Evolutionary conservation across 108 stramenopile species (phyloP).

Genomic region (Stephanodiscus triporus): DNA sequence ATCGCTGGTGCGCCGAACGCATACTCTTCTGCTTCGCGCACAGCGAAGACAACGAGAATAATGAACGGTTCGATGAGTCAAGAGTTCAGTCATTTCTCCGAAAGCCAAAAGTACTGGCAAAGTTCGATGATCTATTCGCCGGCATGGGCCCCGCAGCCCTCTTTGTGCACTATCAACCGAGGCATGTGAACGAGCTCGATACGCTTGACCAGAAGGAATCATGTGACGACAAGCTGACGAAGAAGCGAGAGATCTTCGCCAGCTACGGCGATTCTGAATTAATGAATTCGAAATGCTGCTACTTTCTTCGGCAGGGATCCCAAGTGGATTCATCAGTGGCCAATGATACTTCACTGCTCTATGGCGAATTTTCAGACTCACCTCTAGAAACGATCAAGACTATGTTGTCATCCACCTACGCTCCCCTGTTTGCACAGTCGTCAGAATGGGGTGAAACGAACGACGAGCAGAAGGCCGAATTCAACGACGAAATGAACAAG

Average conservation of each 20-base stretch:
- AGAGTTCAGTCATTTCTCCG: conserved; percentile 62
- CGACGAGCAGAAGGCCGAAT: conserved; percentile 73
- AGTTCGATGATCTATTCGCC: conserved; percentile 65
- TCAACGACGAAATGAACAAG: conserved; percentile 65
- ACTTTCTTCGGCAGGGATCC: conserved; percentile 45
- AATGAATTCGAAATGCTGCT: conserved; percentile 60
- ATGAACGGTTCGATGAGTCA: conserved; percentile 55
- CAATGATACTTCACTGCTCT: conserved; percentile 69
- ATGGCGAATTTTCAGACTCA: conserved; percentile 70
- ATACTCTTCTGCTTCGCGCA: conserved; percentile 64
- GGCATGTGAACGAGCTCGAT: conserved; percentile 37
- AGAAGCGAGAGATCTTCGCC: conserved; percentile 58
- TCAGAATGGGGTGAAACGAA: conserved; percentile 81
- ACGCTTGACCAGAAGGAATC: conserved; percentile 21
- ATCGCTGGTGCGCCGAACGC: conserved; percentile 70
- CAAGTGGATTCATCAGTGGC: conserved; percentile 34
- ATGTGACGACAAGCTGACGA: conserved; percentile 10
- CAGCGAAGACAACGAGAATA: conserved; percentile 42
- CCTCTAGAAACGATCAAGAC: conserved; percentile 75
- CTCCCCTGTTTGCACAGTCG: conserved; percentile 64
- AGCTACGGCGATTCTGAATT: conserved; percentile 55
- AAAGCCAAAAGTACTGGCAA: conserved; percentile 46
- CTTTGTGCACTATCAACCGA: conserved; percentile 72
- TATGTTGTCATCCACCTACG: conserved; percentile 61
- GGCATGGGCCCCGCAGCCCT: conserved; percentile 60